Evolutionary conservation across 495 filamentous ascomycete genomes (phyloP).

Genomic region (Hypoxylon crocopeplum): DNA sequence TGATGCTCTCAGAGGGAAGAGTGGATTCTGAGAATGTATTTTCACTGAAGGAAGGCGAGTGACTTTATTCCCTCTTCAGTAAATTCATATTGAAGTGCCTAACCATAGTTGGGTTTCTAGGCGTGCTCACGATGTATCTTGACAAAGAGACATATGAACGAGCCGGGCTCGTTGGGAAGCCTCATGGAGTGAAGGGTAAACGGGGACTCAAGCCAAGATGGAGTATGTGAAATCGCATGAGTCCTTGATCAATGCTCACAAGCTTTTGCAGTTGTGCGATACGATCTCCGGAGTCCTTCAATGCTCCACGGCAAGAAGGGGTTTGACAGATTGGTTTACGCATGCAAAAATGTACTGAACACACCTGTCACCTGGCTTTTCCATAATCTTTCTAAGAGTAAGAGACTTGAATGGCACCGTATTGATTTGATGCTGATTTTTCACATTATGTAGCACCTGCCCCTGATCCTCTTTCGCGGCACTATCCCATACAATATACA

Average conservation of each 20-base stretch:
- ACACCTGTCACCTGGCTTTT: constrained; percentile 82
- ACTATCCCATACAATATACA: constrained; percentile 60
- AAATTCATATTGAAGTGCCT: neutral
- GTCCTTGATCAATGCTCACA: constrained; percentile 18
- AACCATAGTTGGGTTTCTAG: constrained; percentile 46
- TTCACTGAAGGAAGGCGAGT: constrained; percentile 70
- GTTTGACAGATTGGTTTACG: constrained; percentile 84
- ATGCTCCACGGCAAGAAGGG: constrained; percentile 93
- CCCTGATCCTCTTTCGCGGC: constrained; percentile 58
- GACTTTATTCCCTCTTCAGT: no score
- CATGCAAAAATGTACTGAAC: constrained; percentile 81
- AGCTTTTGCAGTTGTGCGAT: constrained; percentile 69
- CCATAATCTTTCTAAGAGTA: constrained; percentile 63
- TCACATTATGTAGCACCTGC: constrained; percentile 41
- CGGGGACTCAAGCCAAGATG: constrained; percentile 59
- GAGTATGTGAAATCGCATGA: constrained; percentile 44
- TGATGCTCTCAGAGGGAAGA: constrained; percentile 91
- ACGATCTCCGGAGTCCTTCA: constrained; percentile 77
- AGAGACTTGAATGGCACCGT: neutral
- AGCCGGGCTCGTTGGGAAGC: constrained; percentile 80
- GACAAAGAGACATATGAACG: constrained; percentile 86
- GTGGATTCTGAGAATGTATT: constrained; percentile 82
- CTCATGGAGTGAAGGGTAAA: constrained; percentile 62
- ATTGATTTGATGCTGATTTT: neutral
- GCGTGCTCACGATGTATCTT: constrained; percentile 76